phyloP scores from a whole-genome alignment of 1,284 basidiomycete species.

The Schizophyllum amplum region DNA sequence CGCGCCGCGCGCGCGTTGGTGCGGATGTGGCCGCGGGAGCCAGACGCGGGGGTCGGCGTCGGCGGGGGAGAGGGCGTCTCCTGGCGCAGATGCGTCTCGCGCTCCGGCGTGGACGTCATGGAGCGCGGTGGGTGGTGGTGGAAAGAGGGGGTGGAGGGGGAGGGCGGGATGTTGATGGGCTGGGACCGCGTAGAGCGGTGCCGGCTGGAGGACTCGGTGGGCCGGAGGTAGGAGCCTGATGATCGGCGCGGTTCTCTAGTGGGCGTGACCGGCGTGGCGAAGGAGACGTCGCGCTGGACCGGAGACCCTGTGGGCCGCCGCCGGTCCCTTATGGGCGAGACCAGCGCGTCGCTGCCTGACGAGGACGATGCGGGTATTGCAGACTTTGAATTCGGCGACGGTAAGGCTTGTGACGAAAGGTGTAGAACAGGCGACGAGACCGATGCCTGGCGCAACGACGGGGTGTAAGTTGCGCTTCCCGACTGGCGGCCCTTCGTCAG shows the following conservation, averaged over 20 bases:
- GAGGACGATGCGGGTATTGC: slow-evolving; percentile 38
- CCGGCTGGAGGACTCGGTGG: slow-evolving; percentile 6
- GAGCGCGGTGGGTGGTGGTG: slow-evolving; percentile 11
- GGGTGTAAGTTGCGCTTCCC: slow-evolving; percentile 23
- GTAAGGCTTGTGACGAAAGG: slow-evolving; percentile 43
- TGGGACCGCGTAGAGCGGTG: slow-evolving; percentile 14
- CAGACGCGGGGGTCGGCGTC: slow-evolving; percentile 38
- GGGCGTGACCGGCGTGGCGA: slow-evolving; percentile 33
- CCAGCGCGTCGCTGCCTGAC: slow-evolving; percentile 30
- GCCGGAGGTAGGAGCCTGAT: not conserved
- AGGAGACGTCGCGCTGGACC: slow-evolving; percentile 19
- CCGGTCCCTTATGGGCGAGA: slow-evolving; percentile 34
- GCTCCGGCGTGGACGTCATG: slow-evolving; percentile 20
- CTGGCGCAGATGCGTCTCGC: slow-evolving; percentile 20
- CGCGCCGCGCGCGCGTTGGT: slow-evolving; percentile 26
- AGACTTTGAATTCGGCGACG: slow-evolving; percentile 44
- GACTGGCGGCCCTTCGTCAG: slow-evolving; percentile 16
- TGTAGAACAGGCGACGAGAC: slow-evolving; percentile 66
- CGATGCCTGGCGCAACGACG: slow-evolving; percentile 58
- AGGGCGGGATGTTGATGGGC: slow-evolving; percentile 9
- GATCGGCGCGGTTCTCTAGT: slow-evolving; percentile 6
- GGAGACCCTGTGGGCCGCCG: slow-evolving; percentile 31
- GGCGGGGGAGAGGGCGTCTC: slow-evolving; percentile 33
- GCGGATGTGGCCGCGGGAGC: slow-evolving; percentile 31
- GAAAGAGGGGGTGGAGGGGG: slow-evolving; percentile 2